Evolutionary conservation across 495 filamentous ascomycete genomes (phyloP).

Genomic region (Penicillium paxilli): DNA sequence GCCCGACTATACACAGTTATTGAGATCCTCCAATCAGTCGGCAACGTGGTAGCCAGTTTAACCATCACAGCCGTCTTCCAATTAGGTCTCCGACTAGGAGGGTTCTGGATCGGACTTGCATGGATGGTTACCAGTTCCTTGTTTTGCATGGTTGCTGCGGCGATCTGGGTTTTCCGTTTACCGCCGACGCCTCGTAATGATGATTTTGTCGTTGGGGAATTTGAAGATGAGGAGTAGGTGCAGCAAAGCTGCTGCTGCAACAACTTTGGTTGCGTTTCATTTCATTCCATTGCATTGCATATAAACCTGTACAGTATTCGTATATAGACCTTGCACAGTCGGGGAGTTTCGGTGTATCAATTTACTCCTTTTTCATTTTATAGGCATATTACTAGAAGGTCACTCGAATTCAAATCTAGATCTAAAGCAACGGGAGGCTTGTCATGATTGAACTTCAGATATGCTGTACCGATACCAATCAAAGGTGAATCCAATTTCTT

Average conservation of each 20-base stretch:
- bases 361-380: no score
- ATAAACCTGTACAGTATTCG: slow-evolving; percentile 20
- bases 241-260: slow-evolving; percentile 1
- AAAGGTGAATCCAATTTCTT: slow-evolving; percentile 27
- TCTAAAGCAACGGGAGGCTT: no score
- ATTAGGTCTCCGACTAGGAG: slow-evolving; percentile 47
- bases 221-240: slow-evolving; percentile 17
- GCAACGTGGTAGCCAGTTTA: slow-evolving; percentile 54
- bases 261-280: no score
- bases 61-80: slow-evolving; percentile 56
- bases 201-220: slow-evolving; percentile 27
- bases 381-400: no score
- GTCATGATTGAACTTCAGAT: no score
- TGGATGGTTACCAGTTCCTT: slow-evolving; percentile 52
- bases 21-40: slow-evolving; percentile 55
- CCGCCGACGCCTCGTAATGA: slow-evolving; percentile 21
- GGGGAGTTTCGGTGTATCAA: no score
- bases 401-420: no score
- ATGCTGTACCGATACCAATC: slow-evolving; percentile 26
- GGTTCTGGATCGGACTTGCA: slow-evolving; percentile 53
- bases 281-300: no score
- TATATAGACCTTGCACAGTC: not conserved
- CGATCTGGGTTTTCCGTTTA: slow-evolving; percentile 39
- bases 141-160: slow-evolving; percentile 37
- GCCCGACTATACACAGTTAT: slow-evolving; percentile 58